Evolutionary conservation across 2,329 filamentous ascomycete genomes (phyloP), one percentile per base, ranked within the genome.

Genomic region (Cladophialophora carrionii): DNA sequence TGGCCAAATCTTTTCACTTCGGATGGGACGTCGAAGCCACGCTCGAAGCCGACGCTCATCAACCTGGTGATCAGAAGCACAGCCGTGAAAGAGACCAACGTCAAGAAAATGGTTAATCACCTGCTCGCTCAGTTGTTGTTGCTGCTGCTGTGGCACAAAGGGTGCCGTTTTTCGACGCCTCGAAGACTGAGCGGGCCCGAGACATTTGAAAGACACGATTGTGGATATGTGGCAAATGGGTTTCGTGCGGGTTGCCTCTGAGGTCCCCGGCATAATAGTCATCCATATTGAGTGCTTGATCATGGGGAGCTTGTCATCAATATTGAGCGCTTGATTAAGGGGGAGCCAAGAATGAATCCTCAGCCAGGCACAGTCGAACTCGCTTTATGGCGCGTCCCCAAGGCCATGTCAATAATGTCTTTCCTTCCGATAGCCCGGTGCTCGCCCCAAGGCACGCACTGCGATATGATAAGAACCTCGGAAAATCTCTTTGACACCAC

Each of bases 41-140:
- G 1, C 66, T 74, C 3, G n/a, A n/a, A n/a, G n/a, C n/a, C 67
- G 34, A 72, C 71, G 1, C 66, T 74, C 3, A 48, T 74, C 26
- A 59, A 61, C 26, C 73, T 67, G 20, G 69, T 71, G 1, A 63
- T 73, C 51, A 62, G n/a, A n/a, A n/a, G n/a, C n/a, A n/a, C 70
- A 3, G 62, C 70, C 1, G 64, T 61, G 4, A 51, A 64, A 34
- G 64, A 70, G 1, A 65, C 72, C 1, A 49, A 63, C 12, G 66
- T 75, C 8, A 72, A 70, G 48, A 74, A 80, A 26, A 75, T 84
- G n/a, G 78, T 84, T 84, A 4, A 74, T 82, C 10, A 84, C 82
- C 17, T 81, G 78, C 60, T 83, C 80, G 14, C n/a, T n/a, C n/a
- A n/a, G n/a, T n/a, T n/a, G n/a, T n/a, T n/a, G n/a, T n/a, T n/a